Conservation (phyloP, 768 basidiomycete genomes). For the Lactarius deliciosus region DNA sequence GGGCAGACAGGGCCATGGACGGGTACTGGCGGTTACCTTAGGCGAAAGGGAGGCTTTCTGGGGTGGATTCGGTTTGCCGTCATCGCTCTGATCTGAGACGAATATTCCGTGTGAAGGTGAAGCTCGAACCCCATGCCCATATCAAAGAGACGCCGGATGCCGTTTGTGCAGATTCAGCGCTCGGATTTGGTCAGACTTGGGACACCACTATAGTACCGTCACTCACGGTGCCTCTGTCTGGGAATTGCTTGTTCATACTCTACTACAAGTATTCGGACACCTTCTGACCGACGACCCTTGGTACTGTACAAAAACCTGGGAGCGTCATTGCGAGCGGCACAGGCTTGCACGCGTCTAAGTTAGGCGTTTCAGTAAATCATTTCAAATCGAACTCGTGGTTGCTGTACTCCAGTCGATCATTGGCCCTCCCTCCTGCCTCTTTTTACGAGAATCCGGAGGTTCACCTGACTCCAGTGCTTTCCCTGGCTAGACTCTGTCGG, state of each 20-base stretch:
- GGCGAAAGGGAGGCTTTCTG: slow-evolving; percentile 2
- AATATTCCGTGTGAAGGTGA: no score
- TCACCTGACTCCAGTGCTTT: background rate
- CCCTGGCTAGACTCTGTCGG: no score
- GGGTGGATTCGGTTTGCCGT: background rate
- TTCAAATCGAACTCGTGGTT: no score
- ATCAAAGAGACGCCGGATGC: no score
- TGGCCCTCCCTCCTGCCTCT: background rate
- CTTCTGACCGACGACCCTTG: no score
- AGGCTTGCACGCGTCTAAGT: no score
- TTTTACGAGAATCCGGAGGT: background rate
- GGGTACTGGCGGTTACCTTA: background rate
- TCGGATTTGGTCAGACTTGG: background rate
- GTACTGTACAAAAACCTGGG: no score
- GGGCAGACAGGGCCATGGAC: background rate
- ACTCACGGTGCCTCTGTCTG: no score
- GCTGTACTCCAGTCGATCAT: background rate
- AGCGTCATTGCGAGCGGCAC: no score
- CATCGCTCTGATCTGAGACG: background rate
- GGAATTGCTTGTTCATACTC: no score
- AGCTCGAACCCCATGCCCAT: no score
- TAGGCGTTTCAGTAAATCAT: no score
- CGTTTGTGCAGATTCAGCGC: background rate
- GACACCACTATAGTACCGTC: background rate
- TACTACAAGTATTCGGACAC: background rate